These are phyloP conservation scores for Hymenoscyphus repandus DNA, from an alignment of 2,329 filamentous ascomycete species.

Conservation along the genomic window DNA sequence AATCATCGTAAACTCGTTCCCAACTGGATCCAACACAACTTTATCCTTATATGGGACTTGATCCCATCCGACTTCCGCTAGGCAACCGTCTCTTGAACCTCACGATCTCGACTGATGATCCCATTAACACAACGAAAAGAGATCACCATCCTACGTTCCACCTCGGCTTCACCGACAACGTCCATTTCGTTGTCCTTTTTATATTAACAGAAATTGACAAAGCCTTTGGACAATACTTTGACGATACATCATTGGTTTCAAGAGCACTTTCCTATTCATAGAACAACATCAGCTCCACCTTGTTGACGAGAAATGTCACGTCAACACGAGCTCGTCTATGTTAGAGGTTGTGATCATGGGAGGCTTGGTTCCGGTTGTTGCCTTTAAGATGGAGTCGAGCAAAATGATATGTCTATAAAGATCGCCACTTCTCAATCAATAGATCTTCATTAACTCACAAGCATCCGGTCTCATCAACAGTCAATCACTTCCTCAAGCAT, in stretches of 20 bases:
- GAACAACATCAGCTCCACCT: neutral
- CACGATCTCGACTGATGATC: neutral
- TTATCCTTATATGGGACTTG: neutral
- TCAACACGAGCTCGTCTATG: conserved; percentile 5
- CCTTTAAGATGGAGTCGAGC: neutral
- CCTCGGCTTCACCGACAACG: conserved; percentile 4
- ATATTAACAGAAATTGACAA: conserved; percentile 12
- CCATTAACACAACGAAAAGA: neutral
- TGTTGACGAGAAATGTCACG: neutral
- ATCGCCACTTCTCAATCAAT: neutral
- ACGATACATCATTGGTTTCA: neutral
- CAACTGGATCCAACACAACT: neutral
- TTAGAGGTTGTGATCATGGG: conserved; percentile 4
- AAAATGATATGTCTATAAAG: conserved; percentile 13
- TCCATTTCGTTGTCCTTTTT: conserved; percentile 1
- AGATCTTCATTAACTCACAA: neutral
- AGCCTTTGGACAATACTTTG: conserved; percentile 1
- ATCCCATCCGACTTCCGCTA: conserved; percentile 1
- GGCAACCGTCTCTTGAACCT: conserved; percentile 5
- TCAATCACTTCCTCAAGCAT: conserved; percentile 5
- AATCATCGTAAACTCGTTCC: neutral
- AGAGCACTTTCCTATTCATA: conserved; percentile 1
- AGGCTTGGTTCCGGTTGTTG: neutral
- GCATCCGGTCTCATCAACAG: conserved; percentile 1
- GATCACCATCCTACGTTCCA: neutral